phyloP scores from a whole-genome alignment of 2,329 filamentous ascomycete genomes.

The Orbilia javanica region DNA sequence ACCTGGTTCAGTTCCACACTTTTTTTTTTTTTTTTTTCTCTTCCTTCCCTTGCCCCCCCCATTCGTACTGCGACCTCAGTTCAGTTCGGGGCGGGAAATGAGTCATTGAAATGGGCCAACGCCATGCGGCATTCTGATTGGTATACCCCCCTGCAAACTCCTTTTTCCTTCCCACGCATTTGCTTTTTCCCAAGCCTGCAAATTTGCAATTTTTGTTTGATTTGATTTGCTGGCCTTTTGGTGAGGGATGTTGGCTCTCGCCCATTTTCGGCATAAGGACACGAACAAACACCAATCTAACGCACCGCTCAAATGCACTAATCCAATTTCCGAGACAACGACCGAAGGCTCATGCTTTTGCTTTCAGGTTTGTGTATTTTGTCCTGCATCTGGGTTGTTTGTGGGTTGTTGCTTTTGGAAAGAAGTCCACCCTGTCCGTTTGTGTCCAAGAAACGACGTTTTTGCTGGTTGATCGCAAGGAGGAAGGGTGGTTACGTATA shows the following conservation, averaged over 20 bases:
- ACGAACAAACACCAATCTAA: slow-evolving; percentile 56
- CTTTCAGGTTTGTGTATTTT: slow-evolving; percentile 21
- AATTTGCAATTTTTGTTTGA: slow-evolving; percentile 42
- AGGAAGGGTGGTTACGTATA: slow-evolving; percentile 34
- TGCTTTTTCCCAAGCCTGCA: slow-evolving; percentile 42
- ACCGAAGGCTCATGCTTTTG: slow-evolving; percentile 29
- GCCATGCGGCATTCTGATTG: slow-evolving; percentile 52
- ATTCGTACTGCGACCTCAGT: slow-evolving; percentile 4
- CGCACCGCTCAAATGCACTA: slow-evolving; percentile 20
- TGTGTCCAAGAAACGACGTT: slow-evolving; percentile 27
- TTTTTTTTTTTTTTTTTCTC: background rate
- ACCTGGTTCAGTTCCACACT: slow-evolving; percentile 28
- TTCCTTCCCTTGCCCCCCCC: background rate
- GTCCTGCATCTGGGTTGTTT: background rate
- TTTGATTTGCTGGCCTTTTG: slow-evolving; percentile 49
- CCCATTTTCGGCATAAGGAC: slow-evolving; percentile 55
- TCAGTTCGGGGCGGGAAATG: slow-evolving; percentile 49
- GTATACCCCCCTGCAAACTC: slow-evolving; percentile 21
- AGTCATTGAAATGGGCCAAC: slow-evolving; percentile 52
- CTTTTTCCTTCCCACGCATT: slow-evolving; percentile 21
- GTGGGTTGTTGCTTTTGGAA: slow-evolving; percentile 37
- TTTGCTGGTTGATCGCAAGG: slow-evolving; percentile 3
- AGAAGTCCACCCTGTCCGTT: slow-evolving; percentile 42
- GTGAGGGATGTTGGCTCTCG: slow-evolving; percentile 21
- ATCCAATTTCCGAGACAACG: slow-evolving; percentile 52